Percentiles rank a stretch among this genome's conserved stretches.
Evolutionary conservation across 805 yeast genomes (phyloP).

Genomic region (Wickerhamomyces tratensis): DNA sequence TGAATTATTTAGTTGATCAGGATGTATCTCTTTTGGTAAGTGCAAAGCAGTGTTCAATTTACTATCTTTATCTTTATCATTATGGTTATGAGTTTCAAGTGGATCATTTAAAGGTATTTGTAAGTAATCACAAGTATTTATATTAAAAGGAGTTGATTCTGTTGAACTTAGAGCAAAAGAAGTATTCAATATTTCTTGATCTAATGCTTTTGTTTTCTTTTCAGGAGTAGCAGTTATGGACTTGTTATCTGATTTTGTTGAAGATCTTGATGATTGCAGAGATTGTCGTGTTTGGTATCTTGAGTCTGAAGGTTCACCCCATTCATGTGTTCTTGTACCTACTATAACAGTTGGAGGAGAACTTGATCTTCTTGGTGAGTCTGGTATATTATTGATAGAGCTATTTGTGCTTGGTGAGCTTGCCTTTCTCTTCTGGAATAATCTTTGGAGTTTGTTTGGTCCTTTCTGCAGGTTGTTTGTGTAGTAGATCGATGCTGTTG

Average conservation of each 20-base stretch:
- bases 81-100: slow-evolving; percentile 4
- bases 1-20: too few species aligned
- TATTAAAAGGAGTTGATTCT: neutral
- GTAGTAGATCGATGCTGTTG: slow-evolving; percentile 4
- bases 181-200: neutral
- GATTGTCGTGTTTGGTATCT: neutral
- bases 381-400: slow-evolving; percentile 3
- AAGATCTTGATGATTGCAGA: neutral
- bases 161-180: neutral
- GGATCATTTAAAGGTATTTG: slow-evolving; percentile 12
- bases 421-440: slow-evolving; percentile 13
- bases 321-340: slow-evolving; percentile 40
- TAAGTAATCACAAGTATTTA: slow-evolving; percentile 2
- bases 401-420: slow-evolving; percentile 12
- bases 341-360: slow-evolving; percentile 25
- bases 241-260: neutral
- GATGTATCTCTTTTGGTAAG: too few species aligned
- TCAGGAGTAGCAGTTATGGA: slow-evolving; percentile 2
- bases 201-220: neutral
- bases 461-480: slow-evolving; percentile 2
- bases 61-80: too few species aligned
- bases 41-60: too few species aligned
- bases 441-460: slow-evolving; percentile 11
- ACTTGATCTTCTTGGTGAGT: neutral
- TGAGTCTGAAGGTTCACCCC: slow-evolving; percentile 25